A percentile compares a stretch with the other conserved stretches of the same genome.
phyloP scores from a whole-genome alignment of 179 eudicot genomes.

The Beta corolliflora region DNA sequence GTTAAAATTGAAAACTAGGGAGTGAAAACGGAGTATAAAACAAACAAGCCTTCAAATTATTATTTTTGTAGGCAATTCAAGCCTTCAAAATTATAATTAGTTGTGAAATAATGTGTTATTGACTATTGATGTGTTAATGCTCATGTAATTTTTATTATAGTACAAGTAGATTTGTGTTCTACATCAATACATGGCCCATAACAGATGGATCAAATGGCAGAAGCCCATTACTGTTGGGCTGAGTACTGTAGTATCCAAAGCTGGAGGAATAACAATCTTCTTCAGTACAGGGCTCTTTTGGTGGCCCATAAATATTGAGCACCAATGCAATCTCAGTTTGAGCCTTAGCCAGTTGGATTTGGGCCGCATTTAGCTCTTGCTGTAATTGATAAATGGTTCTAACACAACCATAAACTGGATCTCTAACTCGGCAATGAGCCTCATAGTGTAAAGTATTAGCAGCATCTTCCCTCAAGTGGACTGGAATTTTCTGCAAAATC shows the following conservation, averaged over 20 bases:
- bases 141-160: not conserved
- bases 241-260: not conserved
- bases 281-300: not conserved
- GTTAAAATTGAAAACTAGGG: no score
- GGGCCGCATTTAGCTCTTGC: conserved; percentile 20
- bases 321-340: conserved; percentile 29
- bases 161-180: not conserved
- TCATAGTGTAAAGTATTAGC: conserved; percentile 34
- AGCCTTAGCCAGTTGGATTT: conserved; percentile 21
- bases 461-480: conserved; percentile 25
- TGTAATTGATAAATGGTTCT: conserved; percentile 24
- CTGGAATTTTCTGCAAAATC: conserved; percentile 24
- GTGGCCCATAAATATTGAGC: not conserved
- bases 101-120: no score
- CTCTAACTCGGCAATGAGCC: conserved; percentile 25
- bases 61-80: no score
- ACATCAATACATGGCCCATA: not conserved
- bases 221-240: not conserved
- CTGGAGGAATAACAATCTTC: not conserved
- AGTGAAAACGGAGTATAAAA: no score
- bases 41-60: no score
- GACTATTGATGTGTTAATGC: not conserved
- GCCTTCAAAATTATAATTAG: no score
- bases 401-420: conserved; percentile 39
- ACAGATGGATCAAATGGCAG: not conserved